Evolutionary conservation across 495 filamentous ascomycete genomes (phyloP).

Genomic region (Jackrogersella multiformis): DNA sequence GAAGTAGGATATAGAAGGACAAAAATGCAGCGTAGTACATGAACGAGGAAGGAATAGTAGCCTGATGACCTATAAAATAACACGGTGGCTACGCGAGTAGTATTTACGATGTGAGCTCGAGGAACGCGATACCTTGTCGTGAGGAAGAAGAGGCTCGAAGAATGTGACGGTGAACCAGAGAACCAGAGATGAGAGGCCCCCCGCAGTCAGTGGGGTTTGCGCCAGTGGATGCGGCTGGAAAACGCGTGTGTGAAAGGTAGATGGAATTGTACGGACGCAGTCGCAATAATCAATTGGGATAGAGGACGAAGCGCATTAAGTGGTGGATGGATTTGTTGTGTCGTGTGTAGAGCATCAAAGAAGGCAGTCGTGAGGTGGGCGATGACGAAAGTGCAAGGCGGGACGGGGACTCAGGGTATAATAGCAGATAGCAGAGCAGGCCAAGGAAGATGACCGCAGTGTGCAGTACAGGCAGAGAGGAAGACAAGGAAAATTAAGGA

Average conservation of each 20-base stretch:
- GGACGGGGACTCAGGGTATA: slow-evolving; percentile 42
- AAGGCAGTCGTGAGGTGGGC: slow-evolving; percentile 38
- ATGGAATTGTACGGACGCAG: slow-evolving; percentile 20
- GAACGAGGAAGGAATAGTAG: not conserved
- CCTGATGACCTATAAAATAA: not conserved
- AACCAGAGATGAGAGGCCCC: slow-evolving; percentile 38
- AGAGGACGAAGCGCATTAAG: slow-evolving; percentile 29
- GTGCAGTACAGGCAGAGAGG: too few species aligned
- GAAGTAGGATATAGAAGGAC: slow-evolving; percentile 3
- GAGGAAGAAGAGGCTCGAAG: slow-evolving; percentile 14
- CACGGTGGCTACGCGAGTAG: not conserved
- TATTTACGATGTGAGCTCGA: slow-evolving; percentile 12
- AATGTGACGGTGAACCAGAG: slow-evolving; percentile 39
- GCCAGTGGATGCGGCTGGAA: slow-evolving; percentile 41
- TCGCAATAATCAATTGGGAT: slow-evolving; percentile 45
- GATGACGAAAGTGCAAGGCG: slow-evolving; percentile 44
- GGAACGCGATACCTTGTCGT: slow-evolving; percentile 28
- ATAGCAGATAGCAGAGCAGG: slow-evolving; percentile 18
- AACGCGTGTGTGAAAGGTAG: slow-evolving; percentile 41
- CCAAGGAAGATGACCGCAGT: slow-evolving; percentile 40
- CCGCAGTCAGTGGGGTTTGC: slow-evolving; percentile 51
- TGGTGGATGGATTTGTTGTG: slow-evolving; percentile 39
- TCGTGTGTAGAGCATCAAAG: slow-evolving; percentile 25
- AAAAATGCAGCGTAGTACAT: slow-evolving; percentile 17
- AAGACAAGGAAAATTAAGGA: slow-evolving; percentile 7